Evolutionary conservation across 176 grass and related monocot genomes (phyloP).

Genomic region (Eremochloa ophiuroides): DNA sequence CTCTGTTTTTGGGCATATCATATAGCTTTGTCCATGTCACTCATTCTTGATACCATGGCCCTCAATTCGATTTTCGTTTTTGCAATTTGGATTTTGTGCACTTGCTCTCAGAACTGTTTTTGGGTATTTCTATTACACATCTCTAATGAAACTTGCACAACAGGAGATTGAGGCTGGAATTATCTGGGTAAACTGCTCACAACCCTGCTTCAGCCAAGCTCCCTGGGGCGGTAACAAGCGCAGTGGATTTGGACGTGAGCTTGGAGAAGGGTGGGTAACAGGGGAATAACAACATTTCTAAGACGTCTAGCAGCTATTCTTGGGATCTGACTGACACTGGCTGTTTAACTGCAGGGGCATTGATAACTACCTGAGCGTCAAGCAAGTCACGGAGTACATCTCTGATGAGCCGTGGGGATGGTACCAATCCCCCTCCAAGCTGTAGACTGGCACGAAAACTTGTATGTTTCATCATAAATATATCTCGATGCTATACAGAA

Average conservation of each 20-base stretch:
- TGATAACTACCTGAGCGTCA: slow-evolving; percentile 82
- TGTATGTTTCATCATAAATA: not conserved
- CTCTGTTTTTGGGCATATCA: not conserved
- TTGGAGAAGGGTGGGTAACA: slow-evolving; percentile 75
- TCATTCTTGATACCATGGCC: not conserved
- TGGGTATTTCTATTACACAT: not conserved
- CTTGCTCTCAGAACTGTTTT: not conserved
- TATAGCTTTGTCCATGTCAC: not conserved
- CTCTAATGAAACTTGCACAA: not conserved
- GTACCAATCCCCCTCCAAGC: slow-evolving; percentile 76
- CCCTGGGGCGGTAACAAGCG: slow-evolving; percentile 98
- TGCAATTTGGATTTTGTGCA: not conserved
- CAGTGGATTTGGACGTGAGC: slow-evolving; percentile 93
- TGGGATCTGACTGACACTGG: not conserved
- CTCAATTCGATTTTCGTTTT: not conserved
- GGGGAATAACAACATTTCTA: not conserved
- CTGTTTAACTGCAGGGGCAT: slow-evolving; percentile 57
- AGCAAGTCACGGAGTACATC: slow-evolving; percentile 92
- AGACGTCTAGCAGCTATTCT: not conserved
- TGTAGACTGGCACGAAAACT: slow-evolving; percentile 15
- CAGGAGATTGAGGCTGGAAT: slow-evolving; percentile 70
- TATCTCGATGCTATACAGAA: not conserved
- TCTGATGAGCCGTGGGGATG: slow-evolving; percentile 91
- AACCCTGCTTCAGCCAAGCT: slow-evolving; percentile 95
- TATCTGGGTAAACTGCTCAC: slow-evolving; percentile 96